Conservation (phyloP, 2,329 filamentous ascomycete species). For the Aureobasidium sp. region DNA sequence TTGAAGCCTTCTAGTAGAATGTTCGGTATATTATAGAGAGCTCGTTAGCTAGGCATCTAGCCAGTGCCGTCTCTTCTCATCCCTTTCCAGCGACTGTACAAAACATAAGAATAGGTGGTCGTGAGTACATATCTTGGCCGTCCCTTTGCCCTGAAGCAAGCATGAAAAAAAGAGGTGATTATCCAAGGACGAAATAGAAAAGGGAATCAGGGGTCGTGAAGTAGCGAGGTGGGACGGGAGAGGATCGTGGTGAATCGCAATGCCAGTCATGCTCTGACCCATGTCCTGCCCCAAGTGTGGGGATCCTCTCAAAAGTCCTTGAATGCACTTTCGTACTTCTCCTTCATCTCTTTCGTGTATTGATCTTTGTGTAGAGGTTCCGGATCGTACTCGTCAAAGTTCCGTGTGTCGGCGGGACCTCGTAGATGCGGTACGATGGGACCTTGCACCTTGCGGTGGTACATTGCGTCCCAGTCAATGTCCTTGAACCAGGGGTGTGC, state of each 20-base stretch:
- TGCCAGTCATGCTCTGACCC: not conserved
- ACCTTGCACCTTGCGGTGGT: slow-evolving; percentile 53
- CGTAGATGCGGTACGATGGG: slow-evolving; percentile 69
- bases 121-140: not conserved
- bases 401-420: slow-evolving; percentile 65
- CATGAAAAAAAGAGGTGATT: not conserved
- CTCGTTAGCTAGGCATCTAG: not conserved
- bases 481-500: slow-evolving; percentile 65
- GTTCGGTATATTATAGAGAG: not conserved
- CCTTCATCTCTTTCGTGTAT: slow-evolving; percentile 60
- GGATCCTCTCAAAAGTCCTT: slow-evolving; percentile 52
- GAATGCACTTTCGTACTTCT: slow-evolving; percentile 63
- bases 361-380: slow-evolving; percentile 56
- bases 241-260: not conserved
- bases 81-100: not conserved
- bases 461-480: slow-evolving; percentile 66
- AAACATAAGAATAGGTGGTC: not conserved
- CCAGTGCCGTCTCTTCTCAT: not conserved
- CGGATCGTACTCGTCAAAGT: slow-evolving; percentile 77
- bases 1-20: not conserved
- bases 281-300: not conserved
- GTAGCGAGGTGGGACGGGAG: not conserved
- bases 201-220: not conserved
- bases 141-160: not conserved
- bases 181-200: not conserved